A percentile compares a stretch with the other conserved stretches of the same genome.
These are phyloP conservation scores for Euphorbia tirucalli DNA, from an alignment of 345 rosid genomes.

Conservation along the genomic window DNA sequence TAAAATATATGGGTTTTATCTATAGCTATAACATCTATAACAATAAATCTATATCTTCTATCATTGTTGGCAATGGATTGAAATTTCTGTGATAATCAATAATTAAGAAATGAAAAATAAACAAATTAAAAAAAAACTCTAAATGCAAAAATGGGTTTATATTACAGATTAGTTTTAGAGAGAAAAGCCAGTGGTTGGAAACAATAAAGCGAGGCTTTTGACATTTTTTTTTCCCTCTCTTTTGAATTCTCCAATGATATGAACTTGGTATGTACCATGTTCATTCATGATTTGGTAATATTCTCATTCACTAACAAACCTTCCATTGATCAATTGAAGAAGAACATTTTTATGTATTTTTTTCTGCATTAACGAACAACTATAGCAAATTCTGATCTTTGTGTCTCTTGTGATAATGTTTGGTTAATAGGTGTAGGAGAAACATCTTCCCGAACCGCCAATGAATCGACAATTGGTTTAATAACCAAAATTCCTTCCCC, in stretches of 20 bases:
- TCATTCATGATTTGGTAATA: background rate
- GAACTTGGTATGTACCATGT: no score
- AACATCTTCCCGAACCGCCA: slow-evolving; percentile 43
- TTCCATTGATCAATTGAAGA: background rate
- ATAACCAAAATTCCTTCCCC: slow-evolving; percentile 67
- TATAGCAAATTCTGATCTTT: no score
- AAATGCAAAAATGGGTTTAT: background rate
- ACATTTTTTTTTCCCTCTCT: background rate
- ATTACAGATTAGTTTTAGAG: background rate
- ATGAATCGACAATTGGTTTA: slow-evolving; percentile 49
- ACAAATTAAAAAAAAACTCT: background rate
- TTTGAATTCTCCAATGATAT: background rate
- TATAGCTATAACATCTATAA: no score
- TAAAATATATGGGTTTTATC: no score
- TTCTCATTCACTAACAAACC: no score
- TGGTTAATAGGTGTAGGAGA: slow-evolving; percentile 8
- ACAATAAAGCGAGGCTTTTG: background rate
- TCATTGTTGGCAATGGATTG: no score
- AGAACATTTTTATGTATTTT: no score
- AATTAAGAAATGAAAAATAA: background rate
- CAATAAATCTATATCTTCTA: no score
- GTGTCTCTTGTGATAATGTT: background rate
- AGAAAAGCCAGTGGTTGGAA: background rate
- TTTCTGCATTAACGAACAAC: no score
- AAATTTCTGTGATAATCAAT: no score